These are phyloP conservation scores for Blastomyces percursus DNA, from an alignment of 2,329 filamentous ascomycete species.

Conservation along the genomic window DNA sequence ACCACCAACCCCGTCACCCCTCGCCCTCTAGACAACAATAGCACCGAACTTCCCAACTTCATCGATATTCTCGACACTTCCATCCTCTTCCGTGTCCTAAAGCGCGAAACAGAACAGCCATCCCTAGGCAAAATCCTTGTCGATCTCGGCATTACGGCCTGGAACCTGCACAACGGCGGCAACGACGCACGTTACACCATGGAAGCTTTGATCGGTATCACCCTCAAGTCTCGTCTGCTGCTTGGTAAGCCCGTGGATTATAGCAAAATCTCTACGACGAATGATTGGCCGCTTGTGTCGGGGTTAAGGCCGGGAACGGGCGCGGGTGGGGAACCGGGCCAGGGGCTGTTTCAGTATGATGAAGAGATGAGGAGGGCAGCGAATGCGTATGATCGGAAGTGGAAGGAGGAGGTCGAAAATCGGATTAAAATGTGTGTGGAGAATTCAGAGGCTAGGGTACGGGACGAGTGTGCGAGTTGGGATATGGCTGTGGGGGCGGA, in stretches of 20 bases:
- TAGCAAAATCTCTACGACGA: background rate
- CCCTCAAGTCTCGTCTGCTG: constrained; percentile 28
- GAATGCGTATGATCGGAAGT: constrained; percentile 10
- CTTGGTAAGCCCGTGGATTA: constrained; percentile 12
- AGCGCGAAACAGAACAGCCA: constrained; percentile 42
- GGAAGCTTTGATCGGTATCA: constrained; percentile 58
- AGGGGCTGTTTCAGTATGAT: background rate
- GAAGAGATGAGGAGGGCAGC: background rate
- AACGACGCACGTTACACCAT: constrained; percentile 79
- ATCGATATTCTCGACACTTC: constrained; percentile 63
- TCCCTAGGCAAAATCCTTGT: constrained; percentile 52
- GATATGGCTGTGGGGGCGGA: constrained; percentile 15
- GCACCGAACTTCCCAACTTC: constrained; percentile 33
- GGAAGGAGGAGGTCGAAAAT: constrained; percentile 17
- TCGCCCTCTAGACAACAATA: background rate
- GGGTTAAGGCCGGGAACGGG: background rate
- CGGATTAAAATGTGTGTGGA: constrained; percentile 12
- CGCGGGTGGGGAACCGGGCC: background rate
- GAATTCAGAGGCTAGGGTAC: constrained; percentile 14
- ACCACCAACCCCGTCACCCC: background rate
- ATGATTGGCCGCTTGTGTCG: constrained; percentile 3
- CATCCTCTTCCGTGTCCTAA: constrained; percentile 55
- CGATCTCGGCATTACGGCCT: constrained; percentile 51
- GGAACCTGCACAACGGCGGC: constrained; percentile 70
- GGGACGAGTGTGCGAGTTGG: constrained; percentile 19